phyloP scores from a whole-genome alignment of 306 rosid species.

The Trifolium pratense region DNA sequence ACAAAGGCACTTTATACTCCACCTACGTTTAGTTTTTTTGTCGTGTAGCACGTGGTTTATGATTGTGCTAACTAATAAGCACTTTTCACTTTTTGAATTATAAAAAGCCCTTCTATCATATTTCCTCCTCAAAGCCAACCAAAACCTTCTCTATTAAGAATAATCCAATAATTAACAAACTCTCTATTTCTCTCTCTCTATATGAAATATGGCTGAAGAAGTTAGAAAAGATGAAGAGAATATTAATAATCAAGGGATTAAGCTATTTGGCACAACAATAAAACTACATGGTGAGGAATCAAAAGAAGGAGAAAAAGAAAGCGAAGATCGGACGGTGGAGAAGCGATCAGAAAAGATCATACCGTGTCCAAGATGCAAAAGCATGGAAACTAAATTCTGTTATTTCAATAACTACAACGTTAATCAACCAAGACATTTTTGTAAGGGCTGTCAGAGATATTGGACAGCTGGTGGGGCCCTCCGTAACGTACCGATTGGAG shows the following conservation, averaged over 20 bases:
- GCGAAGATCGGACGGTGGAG: constrained; percentile 48
- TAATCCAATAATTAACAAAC: background rate
- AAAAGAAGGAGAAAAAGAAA: constrained; percentile 48
- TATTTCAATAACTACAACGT: constrained; percentile 94
- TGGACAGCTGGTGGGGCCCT: constrained; percentile 98
- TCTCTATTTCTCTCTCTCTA: background rate
- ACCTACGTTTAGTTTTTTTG: constrained; percentile 36
- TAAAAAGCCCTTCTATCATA: constrained; percentile 17
- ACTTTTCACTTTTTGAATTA: constrained; percentile 34
- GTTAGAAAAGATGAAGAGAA: constrained; percentile 45
- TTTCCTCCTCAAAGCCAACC: constrained; percentile 30
- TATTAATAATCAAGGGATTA: constrained; percentile 56
- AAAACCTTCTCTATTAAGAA: constrained; percentile 39
- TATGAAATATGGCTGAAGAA: constrained; percentile 56
- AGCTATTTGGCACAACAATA: constrained; percentile 81
- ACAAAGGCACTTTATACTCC: constrained; percentile 44
- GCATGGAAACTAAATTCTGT: constrained; percentile 94
- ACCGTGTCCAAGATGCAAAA: constrained; percentile 90
- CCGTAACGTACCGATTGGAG: constrained; percentile 80
- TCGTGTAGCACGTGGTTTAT: constrained; percentile 42
- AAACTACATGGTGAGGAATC: constrained; percentile 46
- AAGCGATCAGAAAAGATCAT: constrained; percentile 75
- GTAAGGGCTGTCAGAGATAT: constrained; percentile 87
- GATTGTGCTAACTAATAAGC: constrained; percentile 40
- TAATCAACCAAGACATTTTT: constrained; percentile 91